These are phyloP conservation scores for Myxozyma neglecta DNA, from an alignment of 805 yeast genomes.

Conservation along the genomic window DNA sequence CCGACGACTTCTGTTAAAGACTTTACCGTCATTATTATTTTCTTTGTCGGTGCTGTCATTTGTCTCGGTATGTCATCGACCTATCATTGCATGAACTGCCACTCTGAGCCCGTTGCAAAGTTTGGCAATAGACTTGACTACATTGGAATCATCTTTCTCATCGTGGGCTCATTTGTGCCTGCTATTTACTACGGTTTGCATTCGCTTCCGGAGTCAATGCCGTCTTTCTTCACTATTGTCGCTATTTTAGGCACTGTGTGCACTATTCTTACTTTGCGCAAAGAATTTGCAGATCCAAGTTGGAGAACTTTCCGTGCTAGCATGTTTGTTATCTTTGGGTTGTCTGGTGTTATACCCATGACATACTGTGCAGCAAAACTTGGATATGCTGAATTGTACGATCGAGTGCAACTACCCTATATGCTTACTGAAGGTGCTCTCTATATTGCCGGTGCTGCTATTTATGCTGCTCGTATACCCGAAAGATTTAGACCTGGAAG, in stretches of 20 bases:
- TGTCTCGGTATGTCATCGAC: slow-evolving; percentile 65
- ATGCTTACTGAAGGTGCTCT: slow-evolving; percentile 67
- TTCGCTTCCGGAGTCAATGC: slow-evolving; percentile 41
- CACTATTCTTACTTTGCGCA: slow-evolving; percentile 60
- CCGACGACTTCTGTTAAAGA: slow-evolving; percentile 45
- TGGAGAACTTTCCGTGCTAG: slow-evolving; percentile 77
- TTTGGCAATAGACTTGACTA: slow-evolving; percentile 73
- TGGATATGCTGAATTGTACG: slow-evolving; percentile 40
- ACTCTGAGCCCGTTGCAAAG: slow-evolving; percentile 54
- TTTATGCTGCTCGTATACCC: slow-evolving; percentile 79
- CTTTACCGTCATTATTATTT: slow-evolving; percentile 52
- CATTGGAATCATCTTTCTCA: slow-evolving; percentile 68
- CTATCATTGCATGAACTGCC: slow-evolving; percentile 68
- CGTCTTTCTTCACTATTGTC: slow-evolving; percentile 47
- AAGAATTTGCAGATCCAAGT: slow-evolving; percentile 63
- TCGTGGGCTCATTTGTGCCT: slow-evolving; percentile 61
- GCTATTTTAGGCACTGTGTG: slow-evolving; percentile 60
- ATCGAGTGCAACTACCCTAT: slow-evolving; percentile 60
- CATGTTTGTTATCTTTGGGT: slow-evolving; percentile 78
- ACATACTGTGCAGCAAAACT: slow-evolving; percentile 50
- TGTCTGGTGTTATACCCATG: slow-evolving; percentile 74
- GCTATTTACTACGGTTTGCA: slow-evolving; percentile 49
- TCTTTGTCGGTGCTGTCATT: slow-evolving; percentile 55
- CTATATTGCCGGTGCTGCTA: slow-evolving; percentile 74
- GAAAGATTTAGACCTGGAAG: slow-evolving; percentile 64